Conservation (phyloP, 225 moss, liverwort and hornwort species). For the Marchantia paleacea region DNA sequence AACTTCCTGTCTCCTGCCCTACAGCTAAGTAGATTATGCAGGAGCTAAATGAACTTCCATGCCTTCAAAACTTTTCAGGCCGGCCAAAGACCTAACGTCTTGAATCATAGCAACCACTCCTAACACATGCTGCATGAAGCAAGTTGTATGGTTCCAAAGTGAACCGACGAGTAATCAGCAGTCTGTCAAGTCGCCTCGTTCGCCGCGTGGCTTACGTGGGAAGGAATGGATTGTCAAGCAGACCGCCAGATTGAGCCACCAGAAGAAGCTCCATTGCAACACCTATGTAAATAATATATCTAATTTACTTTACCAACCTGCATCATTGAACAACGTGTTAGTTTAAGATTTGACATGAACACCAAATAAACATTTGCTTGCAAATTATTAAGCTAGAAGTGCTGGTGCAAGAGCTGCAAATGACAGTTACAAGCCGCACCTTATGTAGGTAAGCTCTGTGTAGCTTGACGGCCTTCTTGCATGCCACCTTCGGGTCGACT, state of each 20-base stretch:
- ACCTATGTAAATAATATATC: constrained; percentile 23
- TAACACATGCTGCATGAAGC: background rate
- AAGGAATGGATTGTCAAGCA: background rate
- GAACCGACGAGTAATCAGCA: background rate
- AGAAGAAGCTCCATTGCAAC: constrained; percentile 13
- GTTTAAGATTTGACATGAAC: background rate
- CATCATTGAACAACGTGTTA: constrained; percentile 18
- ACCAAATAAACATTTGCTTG: too few species aligned
- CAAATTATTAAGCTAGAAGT: background rate
- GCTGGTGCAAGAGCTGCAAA: background rate
- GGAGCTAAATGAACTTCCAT: constrained; percentile 16
- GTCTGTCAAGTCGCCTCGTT: background rate
- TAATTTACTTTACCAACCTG: constrained; percentile 40
- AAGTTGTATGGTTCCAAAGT: background rate
- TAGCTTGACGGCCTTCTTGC: constrained; percentile 80
- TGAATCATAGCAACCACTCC: background rate
- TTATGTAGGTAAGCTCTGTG: constrained; percentile 83
- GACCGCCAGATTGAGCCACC: background rate
- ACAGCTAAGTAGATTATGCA: constrained; percentile 20
- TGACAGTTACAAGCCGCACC: constrained; percentile 31
- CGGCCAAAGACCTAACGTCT: background rate
- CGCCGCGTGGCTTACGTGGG: background rate
- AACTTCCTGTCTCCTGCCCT: constrained; percentile 20
- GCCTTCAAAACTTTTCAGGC: background rate
- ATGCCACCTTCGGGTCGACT: constrained; percentile 85